phyloP scores from a whole-genome alignment of 148 eudicot genomes.

The Limonium bicolor region DNA sequence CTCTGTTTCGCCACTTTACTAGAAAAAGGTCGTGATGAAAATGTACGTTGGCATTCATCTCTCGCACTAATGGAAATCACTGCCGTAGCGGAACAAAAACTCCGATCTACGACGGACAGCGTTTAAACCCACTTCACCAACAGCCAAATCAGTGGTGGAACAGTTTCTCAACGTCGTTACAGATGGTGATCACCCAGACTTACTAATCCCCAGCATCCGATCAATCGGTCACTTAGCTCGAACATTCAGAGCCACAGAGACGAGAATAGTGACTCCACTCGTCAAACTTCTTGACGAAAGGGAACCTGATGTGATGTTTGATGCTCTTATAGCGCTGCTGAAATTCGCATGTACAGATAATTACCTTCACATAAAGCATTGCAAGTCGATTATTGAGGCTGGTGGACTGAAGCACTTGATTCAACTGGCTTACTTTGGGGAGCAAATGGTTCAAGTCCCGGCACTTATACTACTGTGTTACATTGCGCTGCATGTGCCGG shows the following conservation, averaged over 20 bases:
- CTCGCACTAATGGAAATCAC: constrained; percentile 92
- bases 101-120: constrained; percentile 64
- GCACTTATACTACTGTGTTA: constrained; percentile 49
- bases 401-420: constrained; percentile 74
- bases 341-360: constrained; percentile 60
- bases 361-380: constrained; percentile 64
- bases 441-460: constrained; percentile 41
- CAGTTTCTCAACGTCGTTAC: constrained; percentile 49
- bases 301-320: constrained; percentile 47
- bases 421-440: constrained; percentile 79
- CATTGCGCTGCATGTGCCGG: constrained; percentile 61
- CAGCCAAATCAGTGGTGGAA: constrained; percentile 77
- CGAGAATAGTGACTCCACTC: constrained; percentile 62
- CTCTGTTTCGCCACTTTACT: constrained; percentile 64
- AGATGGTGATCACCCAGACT: constrained; percentile 34
- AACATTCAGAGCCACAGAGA: constrained; percentile 79
- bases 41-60: constrained; percentile 65
- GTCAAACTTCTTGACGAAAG: constrained; percentile 56
- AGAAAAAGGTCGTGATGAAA: constrained; percentile 61
- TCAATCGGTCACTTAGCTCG: constrained; percentile 70
- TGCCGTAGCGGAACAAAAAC: constrained; percentile 71
- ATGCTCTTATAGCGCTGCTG: constrained; percentile 46
- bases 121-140: constrained; percentile 77
- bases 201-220: constrained; percentile 52
- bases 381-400: constrained; percentile 56